Evolutionary conservation across 164 flowering plant genomes (phyloP), one percentile per base, ranked within the genome.

Genomic region (Vitis riparia): DNA sequence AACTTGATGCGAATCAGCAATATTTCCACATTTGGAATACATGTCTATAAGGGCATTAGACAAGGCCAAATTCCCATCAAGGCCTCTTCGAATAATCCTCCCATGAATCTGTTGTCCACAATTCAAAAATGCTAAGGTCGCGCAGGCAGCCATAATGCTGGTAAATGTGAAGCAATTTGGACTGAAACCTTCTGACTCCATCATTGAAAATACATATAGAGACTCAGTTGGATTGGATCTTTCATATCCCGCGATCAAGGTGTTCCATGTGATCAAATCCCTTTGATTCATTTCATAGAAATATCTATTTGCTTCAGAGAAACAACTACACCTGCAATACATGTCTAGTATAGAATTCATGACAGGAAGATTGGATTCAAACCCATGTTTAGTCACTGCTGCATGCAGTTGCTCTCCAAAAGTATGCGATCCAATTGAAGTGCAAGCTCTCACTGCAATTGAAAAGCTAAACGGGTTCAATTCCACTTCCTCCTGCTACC

Each of bases 11-110:
- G 97, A 81, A 71, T 81, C 88, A 7, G 19, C 19, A 63, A 91
- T 75, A 73, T 67, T 86, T 63, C 97, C 98, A 68, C 95, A 87
- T 77, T 92, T 92, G 7, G 97, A 93, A 75, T 94, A 92, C 97
- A 94, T 92, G 69, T 94, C 94, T 57, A 89, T 77, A 14, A 94
- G 82, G 49, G 97, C 84, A 79, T 94, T 94, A 19, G 79, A 71
- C 73, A 94, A 71, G 14, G 81, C 83, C 63, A 84, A 59, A 80
- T 87, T 76, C 14, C 72, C 51, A 17, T 64, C 77, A 53, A 85
- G 77, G 47, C 97, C 98, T 69, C 84, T 80, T 53, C 63, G 75
- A 62, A 88, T 16, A 60, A 85, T 83, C 27, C 75, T 74, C 16
- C 83, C 90, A 78, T 91, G 98, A 78, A 91, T 77, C 70, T 92